A percentile compares a stretch with the other conserved stretches of the same genome.
phyloP scores from a whole-genome alignment of 139 green algal genomes.

The Haematococcus lacustris region DNA sequence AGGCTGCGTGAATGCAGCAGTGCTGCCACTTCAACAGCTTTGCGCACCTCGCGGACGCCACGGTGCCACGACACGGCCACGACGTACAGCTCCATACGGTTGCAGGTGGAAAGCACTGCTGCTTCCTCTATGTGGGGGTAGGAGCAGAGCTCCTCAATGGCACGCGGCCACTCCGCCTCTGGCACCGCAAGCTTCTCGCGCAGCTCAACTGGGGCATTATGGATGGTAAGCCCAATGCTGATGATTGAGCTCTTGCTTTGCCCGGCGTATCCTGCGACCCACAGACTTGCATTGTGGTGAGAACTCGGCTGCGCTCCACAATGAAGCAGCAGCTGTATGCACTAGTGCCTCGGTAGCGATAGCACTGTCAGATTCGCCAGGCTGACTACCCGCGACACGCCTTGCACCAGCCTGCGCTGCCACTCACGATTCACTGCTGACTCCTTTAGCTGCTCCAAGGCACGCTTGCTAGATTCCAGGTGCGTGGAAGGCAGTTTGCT shows the following conservation, averaged over 20 bases:
- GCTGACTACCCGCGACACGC: background rate
- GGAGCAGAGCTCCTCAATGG: conserved; percentile 85
- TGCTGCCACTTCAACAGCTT: too few relatives aligned
- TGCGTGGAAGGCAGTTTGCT: conserved; percentile 51
- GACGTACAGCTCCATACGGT: conserved; percentile 98
- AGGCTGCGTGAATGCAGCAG: too few relatives aligned
- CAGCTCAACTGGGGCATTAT: conserved; percentile 92
- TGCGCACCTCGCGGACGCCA: conserved; percentile 73
- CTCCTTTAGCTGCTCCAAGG: conserved; percentile 55
- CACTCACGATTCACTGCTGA: conserved; percentile 55
- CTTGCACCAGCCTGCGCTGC: background rate
- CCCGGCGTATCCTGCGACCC: conserved; percentile 80
- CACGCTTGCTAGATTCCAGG: conserved; percentile 42
- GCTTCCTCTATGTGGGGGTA: conserved; percentile 98
- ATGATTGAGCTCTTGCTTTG: conserved; percentile 92
- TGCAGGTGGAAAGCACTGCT: conserved; percentile 95
- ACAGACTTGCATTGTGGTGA: background rate
- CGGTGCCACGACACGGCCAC: conserved; percentile 91
- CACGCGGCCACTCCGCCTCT: conserved; percentile 88
- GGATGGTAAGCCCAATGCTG: conserved; percentile 90
- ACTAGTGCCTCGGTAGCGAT: background rate
- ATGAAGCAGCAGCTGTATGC: background rate
- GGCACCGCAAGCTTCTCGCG: conserved; percentile 96
- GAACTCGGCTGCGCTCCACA: background rate
- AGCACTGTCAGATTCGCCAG: background rate